phyloP scores from a whole-genome alignment of 2,329 filamentous ascomycete species.

The Hypoxylon sp. region DNA sequence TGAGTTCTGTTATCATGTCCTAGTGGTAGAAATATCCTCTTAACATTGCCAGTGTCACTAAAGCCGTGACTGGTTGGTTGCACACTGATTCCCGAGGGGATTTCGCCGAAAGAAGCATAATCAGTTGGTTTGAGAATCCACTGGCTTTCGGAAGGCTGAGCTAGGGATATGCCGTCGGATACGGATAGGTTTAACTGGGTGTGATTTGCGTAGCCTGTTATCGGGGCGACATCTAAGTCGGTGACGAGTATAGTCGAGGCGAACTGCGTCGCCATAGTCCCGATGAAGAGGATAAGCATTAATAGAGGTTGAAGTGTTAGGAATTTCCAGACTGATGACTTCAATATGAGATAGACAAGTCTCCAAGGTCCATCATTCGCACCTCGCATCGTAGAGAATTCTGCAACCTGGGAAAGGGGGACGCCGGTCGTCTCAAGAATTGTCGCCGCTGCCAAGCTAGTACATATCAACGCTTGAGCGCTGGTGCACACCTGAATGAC shows the following conservation, averaged over 20 bases:
- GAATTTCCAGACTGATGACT: conserved; percentile 18
- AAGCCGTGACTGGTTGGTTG: conserved; percentile 31
- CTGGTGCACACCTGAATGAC: conserved; percentile 42
- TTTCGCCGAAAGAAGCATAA: conserved; percentile 42
- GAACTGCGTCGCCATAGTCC: conserved; percentile 42
- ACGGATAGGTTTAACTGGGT: conserved; percentile 31
- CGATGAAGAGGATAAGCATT: conserved; percentile 32
- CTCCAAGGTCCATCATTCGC: conserved; percentile 46
- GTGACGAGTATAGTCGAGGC: conserved; percentile 44
- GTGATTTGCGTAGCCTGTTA: conserved; percentile 33
- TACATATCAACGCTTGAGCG: conserved; percentile 44
- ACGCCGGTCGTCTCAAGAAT: conserved; percentile 47
- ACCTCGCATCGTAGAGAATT: conserved; percentile 47
- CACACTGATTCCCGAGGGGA: conserved; percentile 16
- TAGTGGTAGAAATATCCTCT: conserved; percentile 42
- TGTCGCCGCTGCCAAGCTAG: conserved; percentile 46
- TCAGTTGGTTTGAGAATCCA: conserved; percentile 34
- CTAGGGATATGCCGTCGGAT: conserved; percentile 20
- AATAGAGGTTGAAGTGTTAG: conserved; percentile 31
- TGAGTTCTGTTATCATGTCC: conserved; percentile 29
- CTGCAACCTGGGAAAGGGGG: conserved; percentile 44
- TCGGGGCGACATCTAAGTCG: conserved; percentile 35
- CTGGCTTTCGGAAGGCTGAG: conserved; percentile 9
- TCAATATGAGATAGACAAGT: conserved; percentile 40
- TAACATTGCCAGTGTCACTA: conserved; percentile 46